Base-by-base conservation (phyloP, 2,329 filamentous ascomycete species). In the Colletotrichum sp. region DNA sequence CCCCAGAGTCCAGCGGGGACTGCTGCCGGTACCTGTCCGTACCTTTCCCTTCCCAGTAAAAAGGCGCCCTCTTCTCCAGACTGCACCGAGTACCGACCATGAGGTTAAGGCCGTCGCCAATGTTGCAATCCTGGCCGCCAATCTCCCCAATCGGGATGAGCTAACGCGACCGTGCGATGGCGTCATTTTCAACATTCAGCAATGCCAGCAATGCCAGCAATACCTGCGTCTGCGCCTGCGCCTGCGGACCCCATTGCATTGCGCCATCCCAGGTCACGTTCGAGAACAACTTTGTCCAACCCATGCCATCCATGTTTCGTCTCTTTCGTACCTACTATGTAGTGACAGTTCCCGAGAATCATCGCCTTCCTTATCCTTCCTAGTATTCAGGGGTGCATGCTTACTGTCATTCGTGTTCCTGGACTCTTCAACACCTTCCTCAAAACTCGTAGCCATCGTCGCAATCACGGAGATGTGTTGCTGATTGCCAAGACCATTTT, bases 71-170 rank as follows among this genome's bases (percentile, higher is more conserved):
- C 12, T 54, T 55, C 70, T 72, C 66, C 66, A 59, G 70, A 27
- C 43, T 55, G 55, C 63, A 36, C 72, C 68, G 68, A 74, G 68
- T 71, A 55, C 72, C 72, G 72, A 47, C 57, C 8, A 74, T 38
- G 72, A 72, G 72, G 68, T 72, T 74, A 74, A 74, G 62, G 72
- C 68, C 68, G 57, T 34, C 68, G 57, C 62, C 62, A 63, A 67
- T 71, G 68, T 74, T 57, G 69, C 72, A 18, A 72, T 74, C 72
- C 72, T 74, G 68, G 72, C 63, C 31, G 72, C 62, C 72, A 72
- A 74, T 74, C 72, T 67, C 68, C 72, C 72, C 31, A 72, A 72
- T 74, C 29, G 33, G 68, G 72, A 74, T 74, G 72, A 74, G 72
- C 72, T 64, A 74, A 74, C 62, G 72, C 68, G 68, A 72, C 68